Evolutionary conservation across 495 filamentous ascomycete genomes (phyloP).

Genomic region (Articulospora tetracladia): DNA sequence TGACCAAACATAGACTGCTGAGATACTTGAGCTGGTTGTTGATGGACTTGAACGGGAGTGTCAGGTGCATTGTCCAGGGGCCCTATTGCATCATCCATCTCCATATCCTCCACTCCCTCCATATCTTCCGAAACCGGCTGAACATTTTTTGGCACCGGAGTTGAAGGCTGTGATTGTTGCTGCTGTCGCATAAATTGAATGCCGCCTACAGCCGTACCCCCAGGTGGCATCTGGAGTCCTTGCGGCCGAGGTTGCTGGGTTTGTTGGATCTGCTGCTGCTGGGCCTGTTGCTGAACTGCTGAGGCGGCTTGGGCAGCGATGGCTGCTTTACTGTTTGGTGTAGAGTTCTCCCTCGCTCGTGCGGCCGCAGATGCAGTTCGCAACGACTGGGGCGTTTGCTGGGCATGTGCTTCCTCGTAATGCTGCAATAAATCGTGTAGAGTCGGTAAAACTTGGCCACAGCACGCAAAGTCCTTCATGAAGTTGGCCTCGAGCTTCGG

Average conservation of each 20-base stretch:
- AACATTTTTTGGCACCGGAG: conserved; percentile 26
- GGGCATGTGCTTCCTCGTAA: conserved; percentile 90
- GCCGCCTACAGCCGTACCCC: conserved; percentile 29
- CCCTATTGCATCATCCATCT: conserved; percentile 82
- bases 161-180: conserved; percentile 30
- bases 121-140: conserved; percentile 58
- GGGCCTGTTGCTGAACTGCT: conserved; percentile 52
- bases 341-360: conserved; percentile 27
- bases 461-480: conserved; percentile 94
- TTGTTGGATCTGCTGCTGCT: conserved; percentile 40
- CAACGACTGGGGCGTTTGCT: conserved; percentile 48
- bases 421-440: conserved; percentile 94
- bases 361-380: conserved; percentile 26
- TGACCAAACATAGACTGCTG: conserved; percentile 63
- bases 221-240: conserved; percentile 45
- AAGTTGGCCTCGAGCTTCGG: conserved; percentile 97
- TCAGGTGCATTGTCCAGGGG: conserved; percentile 50
- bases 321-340: conserved; percentile 50
- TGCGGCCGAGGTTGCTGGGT: conserved; percentile 26
- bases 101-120: conserved; percentile 92
- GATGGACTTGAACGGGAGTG: conserved; percentile 41
- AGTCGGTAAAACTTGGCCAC: conserved; percentile 78
- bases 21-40: conserved; percentile 30
- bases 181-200: conserved; percentile 40
- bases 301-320: conserved; percentile 44